A percentile compares a stretch with the other conserved stretches of the same genome.
Evolutionary conservation across 163 green algal genomes (phyloP).

Genomic region (Chloromonas sp.): DNA sequence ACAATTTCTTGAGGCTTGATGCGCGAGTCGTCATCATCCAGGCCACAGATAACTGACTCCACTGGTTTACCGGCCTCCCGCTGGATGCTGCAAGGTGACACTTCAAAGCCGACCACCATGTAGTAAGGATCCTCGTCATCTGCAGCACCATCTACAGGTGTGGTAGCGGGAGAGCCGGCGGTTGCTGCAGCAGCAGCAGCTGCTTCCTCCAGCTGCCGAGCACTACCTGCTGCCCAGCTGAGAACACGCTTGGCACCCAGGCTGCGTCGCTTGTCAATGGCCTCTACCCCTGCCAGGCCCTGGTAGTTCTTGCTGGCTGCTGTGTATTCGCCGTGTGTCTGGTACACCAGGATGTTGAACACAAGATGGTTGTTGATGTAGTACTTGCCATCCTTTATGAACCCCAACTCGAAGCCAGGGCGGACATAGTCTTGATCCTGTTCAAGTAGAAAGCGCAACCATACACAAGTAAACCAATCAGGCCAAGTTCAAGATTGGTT

Average conservation of each 20-base stretch:
- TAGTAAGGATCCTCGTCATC: conserved; percentile 46
- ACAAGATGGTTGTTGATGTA: conserved; percentile 91
- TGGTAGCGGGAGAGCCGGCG: not conserved
- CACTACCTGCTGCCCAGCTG: no score
- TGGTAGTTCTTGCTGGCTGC: conserved; percentile 10
- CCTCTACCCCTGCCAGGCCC: conserved; percentile 5
- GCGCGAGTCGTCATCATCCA: conserved; percentile 31
- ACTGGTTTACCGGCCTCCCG: conserved; percentile 49
- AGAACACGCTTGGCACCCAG: not conserved
- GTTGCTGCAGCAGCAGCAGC: not conserved
- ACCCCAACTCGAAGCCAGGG: conserved; percentile 76
- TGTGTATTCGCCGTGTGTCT: conserved; percentile 72
- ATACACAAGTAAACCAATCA: not conserved
- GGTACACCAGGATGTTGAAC: conserved; percentile 84
- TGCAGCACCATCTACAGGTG: not conserved
- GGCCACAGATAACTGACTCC: conserved; percentile 59
- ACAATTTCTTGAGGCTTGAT: conserved; percentile 53
- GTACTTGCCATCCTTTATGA: conserved; percentile 56
- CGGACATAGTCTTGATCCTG: conserved; percentile 53
- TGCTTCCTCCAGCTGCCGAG: no score
- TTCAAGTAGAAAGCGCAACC: not conserved
- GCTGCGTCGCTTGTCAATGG: conserved; percentile 15
- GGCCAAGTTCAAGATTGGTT: not conserved
- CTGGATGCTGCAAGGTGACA: conserved; percentile 81
- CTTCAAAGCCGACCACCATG: conserved; percentile 95